These are phyloP conservation scores for Fusarium ambrosium DNA, from an alignment of 2,329 filamentous ascomycete genomes.

Conservation along the genomic window DNA sequence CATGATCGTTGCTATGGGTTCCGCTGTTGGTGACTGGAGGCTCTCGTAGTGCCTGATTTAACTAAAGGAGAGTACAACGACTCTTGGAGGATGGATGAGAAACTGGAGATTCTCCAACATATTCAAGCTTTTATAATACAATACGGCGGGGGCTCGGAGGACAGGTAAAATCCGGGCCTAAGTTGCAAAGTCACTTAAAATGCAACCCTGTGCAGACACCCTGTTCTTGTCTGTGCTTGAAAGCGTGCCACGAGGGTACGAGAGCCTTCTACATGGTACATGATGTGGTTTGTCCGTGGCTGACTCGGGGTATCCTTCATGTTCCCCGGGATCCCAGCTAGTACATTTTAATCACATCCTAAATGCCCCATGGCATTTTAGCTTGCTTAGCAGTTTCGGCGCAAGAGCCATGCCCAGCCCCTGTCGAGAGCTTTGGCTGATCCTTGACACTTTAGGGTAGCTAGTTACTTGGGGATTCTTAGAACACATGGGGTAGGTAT, in stretches of 20 bases:
- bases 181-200: not conserved
- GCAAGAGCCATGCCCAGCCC: not conserved
- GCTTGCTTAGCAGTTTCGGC: not conserved
- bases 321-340: not conserved
- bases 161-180: not conserved
- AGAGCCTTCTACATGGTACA: not conserved
- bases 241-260: not conserved
- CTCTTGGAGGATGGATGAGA: not conserved
- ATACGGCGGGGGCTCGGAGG: not conserved
- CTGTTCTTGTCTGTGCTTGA: not conserved
- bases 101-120: not conserved
- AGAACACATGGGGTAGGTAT: not conserved
- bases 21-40: not conserved
- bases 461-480: not conserved
- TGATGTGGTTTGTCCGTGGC: not conserved
- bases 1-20: not conserved
- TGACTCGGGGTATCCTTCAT: not conserved
- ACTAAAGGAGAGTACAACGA: not conserved
- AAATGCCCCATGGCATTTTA: not conserved
- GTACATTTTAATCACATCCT: not conserved
- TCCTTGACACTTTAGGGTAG: not conserved
- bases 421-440: not conserved
- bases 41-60: not conserved
- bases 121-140: not conserved
- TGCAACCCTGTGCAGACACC: not conserved